phyloP scores from a whole-genome alignment of 768 basidiomycete species.

The Termitomyces bulborhizus region DNA sequence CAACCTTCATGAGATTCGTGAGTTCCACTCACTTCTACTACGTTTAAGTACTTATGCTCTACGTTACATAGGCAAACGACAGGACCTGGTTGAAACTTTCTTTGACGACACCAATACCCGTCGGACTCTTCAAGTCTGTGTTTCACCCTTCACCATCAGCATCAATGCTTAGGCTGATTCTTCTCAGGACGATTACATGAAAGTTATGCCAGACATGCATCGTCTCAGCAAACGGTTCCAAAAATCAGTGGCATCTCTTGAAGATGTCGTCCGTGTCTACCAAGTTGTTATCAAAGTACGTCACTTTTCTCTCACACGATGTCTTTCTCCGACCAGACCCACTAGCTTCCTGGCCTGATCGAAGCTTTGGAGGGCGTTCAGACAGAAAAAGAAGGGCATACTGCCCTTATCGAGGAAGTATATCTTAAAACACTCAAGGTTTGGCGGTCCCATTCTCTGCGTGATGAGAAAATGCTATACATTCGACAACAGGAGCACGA shows the following conservation, averaged over 20 bases:
- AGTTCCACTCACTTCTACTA: slow-evolving; percentile 21
- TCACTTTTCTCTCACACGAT: not conserved
- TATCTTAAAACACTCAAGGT: slow-evolving; percentile 65
- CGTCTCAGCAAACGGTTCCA: slow-evolving; percentile 90
- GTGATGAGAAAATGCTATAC: not conserved
- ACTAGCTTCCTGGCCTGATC: slow-evolving; percentile 70
- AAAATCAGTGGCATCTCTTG: slow-evolving; percentile 74
- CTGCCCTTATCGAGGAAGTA: slow-evolving; percentile 53
- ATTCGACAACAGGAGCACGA: slow-evolving; percentile 49
- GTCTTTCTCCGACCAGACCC: not conserved
- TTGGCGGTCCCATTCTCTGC: not conserved
- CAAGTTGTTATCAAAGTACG: slow-evolving; percentile 83
- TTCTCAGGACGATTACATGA: slow-evolving; percentile 78
- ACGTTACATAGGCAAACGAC: slow-evolving; percentile 59
- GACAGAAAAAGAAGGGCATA: slow-evolving; percentile 38
- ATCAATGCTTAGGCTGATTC: not conserved
- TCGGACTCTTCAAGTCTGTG: slow-evolving; percentile 60
- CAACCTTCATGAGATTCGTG: slow-evolving; percentile 89
- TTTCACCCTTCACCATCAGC: not conserved
- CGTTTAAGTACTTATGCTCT: not conserved
- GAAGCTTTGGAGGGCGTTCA: slow-evolving; percentile 49
- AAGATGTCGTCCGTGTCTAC: slow-evolving; percentile 94
- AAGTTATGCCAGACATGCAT: slow-evolving; percentile 90
- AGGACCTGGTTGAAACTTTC: slow-evolving; percentile 83
- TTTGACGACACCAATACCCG: slow-evolving; percentile 73